These are phyloP conservation scores for Bombardia bombarda DNA, from an alignment of 495 filamentous ascomycete genomes.

Conservation along the genomic window DNA sequence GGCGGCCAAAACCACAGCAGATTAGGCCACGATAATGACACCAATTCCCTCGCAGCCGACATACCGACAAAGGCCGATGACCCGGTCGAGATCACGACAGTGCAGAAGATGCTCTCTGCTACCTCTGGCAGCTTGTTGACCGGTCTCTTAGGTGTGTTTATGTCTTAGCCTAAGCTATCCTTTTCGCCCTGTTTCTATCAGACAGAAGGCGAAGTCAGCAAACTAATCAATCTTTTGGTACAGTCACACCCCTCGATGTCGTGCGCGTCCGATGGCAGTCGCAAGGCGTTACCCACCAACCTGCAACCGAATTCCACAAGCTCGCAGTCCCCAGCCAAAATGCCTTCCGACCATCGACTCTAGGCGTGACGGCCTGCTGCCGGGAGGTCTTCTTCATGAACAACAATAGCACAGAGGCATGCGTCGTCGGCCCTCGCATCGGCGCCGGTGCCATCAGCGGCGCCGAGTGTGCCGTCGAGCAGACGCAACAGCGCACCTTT, in stretches of 20 bases:
- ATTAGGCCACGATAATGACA: conserved; percentile 5
- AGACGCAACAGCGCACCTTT: conserved; percentile 73
- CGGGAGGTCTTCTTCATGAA: conserved; percentile 95
- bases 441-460: conserved; percentile 23
- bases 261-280: conserved; percentile 93
- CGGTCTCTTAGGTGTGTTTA: conserved; percentile 67
- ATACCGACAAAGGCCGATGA: conserved; percentile 18
- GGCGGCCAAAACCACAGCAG: conserved; percentile 11
- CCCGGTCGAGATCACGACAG: conserved; percentile 58
- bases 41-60: not conserved
- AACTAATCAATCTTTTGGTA: conserved; percentile 11
- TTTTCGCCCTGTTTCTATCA: too few relatives aligned
- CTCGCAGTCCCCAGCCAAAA: conserved; percentile 37
- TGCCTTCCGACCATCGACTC: conserved; percentile 61
- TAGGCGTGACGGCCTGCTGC: conserved; percentile 92
- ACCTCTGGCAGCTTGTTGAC: conserved; percentile 85
- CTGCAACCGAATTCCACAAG: conserved; percentile 29
- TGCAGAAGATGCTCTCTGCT: conserved; percentile 91
- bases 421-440: conserved; percentile 49
- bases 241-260: conserved; percentile 94
- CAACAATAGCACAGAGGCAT: conserved; percentile 75
- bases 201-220: too few relatives aligned
- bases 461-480: conserved; percentile 78
- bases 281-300: conserved; percentile 46
- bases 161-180: too few relatives aligned